These are phyloP conservation scores for Globisporangium heterothallicum DNA, from an alignment of 352 stramenopile species.

Conservation along the genomic window DNA sequence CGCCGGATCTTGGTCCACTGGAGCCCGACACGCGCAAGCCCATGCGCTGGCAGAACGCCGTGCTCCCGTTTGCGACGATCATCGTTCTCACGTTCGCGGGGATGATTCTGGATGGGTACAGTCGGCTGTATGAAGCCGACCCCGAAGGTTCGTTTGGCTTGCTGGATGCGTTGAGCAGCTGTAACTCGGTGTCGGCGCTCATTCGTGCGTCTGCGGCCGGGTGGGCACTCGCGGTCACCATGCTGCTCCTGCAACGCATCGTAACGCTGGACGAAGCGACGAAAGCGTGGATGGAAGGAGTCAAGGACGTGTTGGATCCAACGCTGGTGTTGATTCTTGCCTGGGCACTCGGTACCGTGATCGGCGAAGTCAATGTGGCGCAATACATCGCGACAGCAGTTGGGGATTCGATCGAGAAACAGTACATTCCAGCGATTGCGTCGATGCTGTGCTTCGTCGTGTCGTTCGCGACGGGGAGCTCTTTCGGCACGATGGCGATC, in stretches of 20 bases:
- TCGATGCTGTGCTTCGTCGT: conserved; percentile 86
- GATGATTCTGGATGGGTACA: conserved; percentile 84
- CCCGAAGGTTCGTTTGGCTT: conserved; percentile 46
- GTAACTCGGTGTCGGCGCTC: conserved; percentile 69
- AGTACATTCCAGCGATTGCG: conserved; percentile 76
- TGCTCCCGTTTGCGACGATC: conserved; percentile 78
- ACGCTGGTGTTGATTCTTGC: conserved; percentile 87
- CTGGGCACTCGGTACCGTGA: conserved; percentile 85
- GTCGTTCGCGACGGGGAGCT: conserved; percentile 87
- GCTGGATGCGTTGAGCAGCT: conserved; percentile 72
- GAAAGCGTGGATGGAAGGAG: conserved; percentile 86
- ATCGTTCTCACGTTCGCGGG: conserved; percentile 80
- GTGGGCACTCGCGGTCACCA: conserved; percentile 63
- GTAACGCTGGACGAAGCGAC: conserved; percentile 85
- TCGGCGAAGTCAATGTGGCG: conserved; percentile 81
- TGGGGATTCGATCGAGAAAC: conserved; percentile 63
- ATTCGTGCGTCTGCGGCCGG: conserved; percentile 73
- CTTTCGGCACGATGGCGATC: conserved; percentile 91
- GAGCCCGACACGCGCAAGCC: conserved; percentile 71
- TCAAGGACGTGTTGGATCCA: conserved; percentile 90
- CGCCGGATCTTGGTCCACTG: conserved; percentile 54
- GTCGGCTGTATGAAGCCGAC: conserved; percentile 33
- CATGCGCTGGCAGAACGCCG: conserved; percentile 79
- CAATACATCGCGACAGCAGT: conserved; percentile 78
- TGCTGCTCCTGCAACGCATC: conserved; percentile 79